phyloP scores from a whole-genome alignment of 352 stramenopile genomes.

The Globisporangium perplexum region DNA sequence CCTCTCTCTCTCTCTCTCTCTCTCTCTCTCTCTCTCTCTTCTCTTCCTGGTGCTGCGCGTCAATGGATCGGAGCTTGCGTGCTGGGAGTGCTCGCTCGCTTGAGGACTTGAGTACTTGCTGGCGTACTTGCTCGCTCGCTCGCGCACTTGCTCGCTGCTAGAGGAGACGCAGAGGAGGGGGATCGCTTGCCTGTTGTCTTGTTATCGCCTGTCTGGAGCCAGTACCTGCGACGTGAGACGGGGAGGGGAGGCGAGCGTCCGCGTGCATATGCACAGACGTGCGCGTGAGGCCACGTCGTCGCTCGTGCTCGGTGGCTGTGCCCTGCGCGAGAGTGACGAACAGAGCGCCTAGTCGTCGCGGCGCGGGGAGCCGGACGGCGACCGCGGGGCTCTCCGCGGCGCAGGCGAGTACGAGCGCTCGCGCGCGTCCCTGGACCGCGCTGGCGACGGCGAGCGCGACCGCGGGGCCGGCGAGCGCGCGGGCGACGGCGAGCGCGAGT shows the following conservation, averaged over 20 bases:
- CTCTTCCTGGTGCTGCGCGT: too few relatives aligned
- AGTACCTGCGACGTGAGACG: not conserved
- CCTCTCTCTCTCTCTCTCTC: too few relatives aligned
- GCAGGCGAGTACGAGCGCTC: conserved; percentile 40
- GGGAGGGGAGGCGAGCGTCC: not conserved
- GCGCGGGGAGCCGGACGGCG: conserved; percentile 47
- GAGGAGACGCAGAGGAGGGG: not conserved
- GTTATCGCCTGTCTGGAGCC: not conserved
- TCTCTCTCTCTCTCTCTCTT: too few relatives aligned
- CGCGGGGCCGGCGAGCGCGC: conserved; percentile 21
- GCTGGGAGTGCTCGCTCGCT: too few relatives aligned
- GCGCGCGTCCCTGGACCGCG: conserved; percentile 20
- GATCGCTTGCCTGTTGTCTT: conserved; percentile 4
- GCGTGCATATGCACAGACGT: not conserved
- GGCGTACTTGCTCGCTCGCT: conserved; percentile 11
- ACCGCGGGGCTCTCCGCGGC: conserved; percentile 37
- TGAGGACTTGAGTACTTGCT: conserved; percentile 1
- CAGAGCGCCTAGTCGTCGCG: conserved; percentile 18
- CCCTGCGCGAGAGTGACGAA: too few relatives aligned
- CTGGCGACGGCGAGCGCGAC: conserved; percentile 27
- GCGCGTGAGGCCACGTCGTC: too few relatives aligned
- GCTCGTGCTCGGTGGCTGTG: too few relatives aligned
- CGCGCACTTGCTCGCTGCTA: not conserved
- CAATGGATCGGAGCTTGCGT: too few relatives aligned
- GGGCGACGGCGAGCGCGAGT: conserved; percentile 25